Evolutionary conservation across 2,329 filamentous ascomycete genomes (phyloP), one percentile per base, ranked within the genome.

Genomic region (Diaporthe vaccinii): DNA sequence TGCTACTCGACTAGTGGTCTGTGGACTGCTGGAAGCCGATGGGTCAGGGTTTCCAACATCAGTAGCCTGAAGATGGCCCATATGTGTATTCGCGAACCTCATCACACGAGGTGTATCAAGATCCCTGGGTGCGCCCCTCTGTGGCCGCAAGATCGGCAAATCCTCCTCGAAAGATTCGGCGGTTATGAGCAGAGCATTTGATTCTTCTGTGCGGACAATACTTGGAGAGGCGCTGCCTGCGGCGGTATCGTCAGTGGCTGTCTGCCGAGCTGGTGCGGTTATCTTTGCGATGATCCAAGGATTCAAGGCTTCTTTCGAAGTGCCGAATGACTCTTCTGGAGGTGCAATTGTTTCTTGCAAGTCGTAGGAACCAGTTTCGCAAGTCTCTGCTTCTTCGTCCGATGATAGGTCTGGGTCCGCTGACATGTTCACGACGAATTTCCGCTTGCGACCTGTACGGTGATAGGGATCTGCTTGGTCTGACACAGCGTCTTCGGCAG

Each of bases 231-330:
- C 17, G 20, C 34, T 34, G 10, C 15, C 17, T n/a, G 36, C 31
- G 6, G 55, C 17, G 39, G 6, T 12, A 49, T 68, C 20, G 8
- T n/a, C 14, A 36, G 51, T 49, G 31, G 44, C 17, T 22, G 25
- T 25, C 34, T 68, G 69, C 22, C 70, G 70, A 53, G 62, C 49
- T 41, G 80, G 77, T n/a, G 80, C 77, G 46, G 78, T 82, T 79
- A 84, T 80, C 75, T 84, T 85, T 39, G 85, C 83, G 76, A 85
- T 84, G 9, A 81, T 76, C 84, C 84, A 86, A 31, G 84, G 85
- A 73, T 86, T 85, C 8, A 85, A 76, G 14, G 71, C 79, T 69
- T 79, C 76, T 17, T 71, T 75, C 10, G 74, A 73, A 36, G 58
- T 25, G n/a, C 39, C 25, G 14, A 9, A 59, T 17, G 22, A n/a